phyloP scores from a whole-genome alignment of 192 early-diverging fungal species.

The Jimgerdemannia flammicorona region DNA sequence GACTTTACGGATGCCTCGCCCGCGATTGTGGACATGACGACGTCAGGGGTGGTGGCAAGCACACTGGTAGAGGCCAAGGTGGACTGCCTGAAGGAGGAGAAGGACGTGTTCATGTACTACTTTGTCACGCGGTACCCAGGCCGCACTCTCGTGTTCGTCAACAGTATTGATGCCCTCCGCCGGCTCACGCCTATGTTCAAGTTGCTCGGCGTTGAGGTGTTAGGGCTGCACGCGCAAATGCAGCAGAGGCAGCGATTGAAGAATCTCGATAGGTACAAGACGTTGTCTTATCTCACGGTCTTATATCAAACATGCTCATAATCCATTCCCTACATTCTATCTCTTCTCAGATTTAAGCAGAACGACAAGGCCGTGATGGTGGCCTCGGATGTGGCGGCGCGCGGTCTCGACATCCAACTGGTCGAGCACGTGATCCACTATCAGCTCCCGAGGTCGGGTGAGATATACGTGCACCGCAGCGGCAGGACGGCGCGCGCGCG shows the following conservation, averaged over 20 bases:
- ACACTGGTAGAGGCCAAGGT: conserved; percentile 79
- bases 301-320: neutral
- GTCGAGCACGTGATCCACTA: conserved; percentile 97
- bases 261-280: conserved; percentile 72
- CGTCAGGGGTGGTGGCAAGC: conserved; percentile 61
- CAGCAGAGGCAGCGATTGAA: conserved; percentile 94
- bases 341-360: conserved; percentile 57
- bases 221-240: conserved; percentile 93
- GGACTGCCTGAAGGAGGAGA: conserved; percentile 80
- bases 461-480: conserved; percentile 94
- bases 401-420: conserved; percentile 89
- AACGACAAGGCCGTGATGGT: conserved; percentile 75
- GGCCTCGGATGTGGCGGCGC: conserved; percentile 94
- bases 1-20: conserved; percentile 77
- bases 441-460: conserved; percentile 86
- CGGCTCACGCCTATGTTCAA: conserved; percentile 83
- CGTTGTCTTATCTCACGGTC: too few relatives aligned
- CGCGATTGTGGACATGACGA: conserved; percentile 69
- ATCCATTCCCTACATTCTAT: neutral
- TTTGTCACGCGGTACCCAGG: conserved; percentile 82
- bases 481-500: conserved; percentile 92
- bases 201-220: conserved; percentile 64
- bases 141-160: conserved; percentile 92
- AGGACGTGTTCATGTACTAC: conserved; percentile 87
- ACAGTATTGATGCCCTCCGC: conserved; percentile 91